Evolutionary conservation across 2,329 filamentous ascomycete genomes (phyloP).

Genomic region (Apiospora saccharicola): DNA sequence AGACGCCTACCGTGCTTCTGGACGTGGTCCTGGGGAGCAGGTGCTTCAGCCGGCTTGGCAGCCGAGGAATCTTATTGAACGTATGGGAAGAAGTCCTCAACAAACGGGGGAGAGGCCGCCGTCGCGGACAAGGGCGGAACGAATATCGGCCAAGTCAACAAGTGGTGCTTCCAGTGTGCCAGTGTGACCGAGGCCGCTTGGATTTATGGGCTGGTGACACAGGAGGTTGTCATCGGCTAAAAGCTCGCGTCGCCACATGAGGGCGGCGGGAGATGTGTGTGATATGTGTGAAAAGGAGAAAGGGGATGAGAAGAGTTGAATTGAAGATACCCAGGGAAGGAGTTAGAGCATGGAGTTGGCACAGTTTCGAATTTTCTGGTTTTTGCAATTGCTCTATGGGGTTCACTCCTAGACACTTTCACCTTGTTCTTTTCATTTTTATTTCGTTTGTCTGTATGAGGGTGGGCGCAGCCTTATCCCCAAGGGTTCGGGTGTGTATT

Average conservation of each 20-base stretch:
- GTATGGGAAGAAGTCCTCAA: slow-evolving; percentile 82
- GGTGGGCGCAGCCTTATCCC: background rate
- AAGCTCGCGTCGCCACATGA: background rate
- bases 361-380: background rate
- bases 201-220: slow-evolving; percentile 64
- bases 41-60: slow-evolving; percentile 84
- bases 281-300: slow-evolving; percentile 3
- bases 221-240: slow-evolving; percentile 51
- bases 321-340: slow-evolving; percentile 17
- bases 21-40: slow-evolving; percentile 86
- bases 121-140: slow-evolving; percentile 59
- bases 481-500: background rate
- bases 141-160: slow-evolving; percentile 63
- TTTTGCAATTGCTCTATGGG: background rate
- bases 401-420: background rate
- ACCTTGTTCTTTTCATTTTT: background rate
- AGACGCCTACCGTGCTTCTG: slow-evolving; percentile 59
- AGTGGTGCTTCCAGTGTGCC: slow-evolving; percentile 70
- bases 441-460: slow-evolving; percentile 11
- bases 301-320: background rate
- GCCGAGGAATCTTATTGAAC: slow-evolving; percentile 86
- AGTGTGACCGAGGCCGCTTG: slow-evolving; percentile 61
- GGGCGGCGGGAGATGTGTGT: background rate
- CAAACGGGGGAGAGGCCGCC: slow-evolving; percentile 62
- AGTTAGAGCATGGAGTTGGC: slow-evolving; percentile 16